Evolutionary conservation across 345 rosid species (phyloP), one percentile per base, ranked within the genome.

Genomic region (Arabidopsis thaliana): DNA sequence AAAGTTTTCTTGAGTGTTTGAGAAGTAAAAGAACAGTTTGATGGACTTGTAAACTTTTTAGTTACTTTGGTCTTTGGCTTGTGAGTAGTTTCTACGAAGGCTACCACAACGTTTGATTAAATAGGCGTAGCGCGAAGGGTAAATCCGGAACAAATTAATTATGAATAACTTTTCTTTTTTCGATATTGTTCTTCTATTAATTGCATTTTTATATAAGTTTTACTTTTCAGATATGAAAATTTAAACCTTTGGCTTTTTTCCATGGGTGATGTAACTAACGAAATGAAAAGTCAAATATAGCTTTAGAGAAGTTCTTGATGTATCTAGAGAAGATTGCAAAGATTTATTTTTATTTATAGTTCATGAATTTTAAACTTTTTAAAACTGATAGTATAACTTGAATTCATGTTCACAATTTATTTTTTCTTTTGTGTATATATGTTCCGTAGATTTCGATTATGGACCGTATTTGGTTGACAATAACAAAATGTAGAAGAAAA

Each of bases 51-150:
- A 2, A 51, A 64, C 2, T 23, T 45, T 45, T 51, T 59, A 42
- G 22, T 42, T 10, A 60, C 14, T 69, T 65, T 1, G 71, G 56
- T 20, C 33, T 74, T 57, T 65, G 42, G 73, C 33, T 75, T 65
- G 46, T 65, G 61, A 41, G 81, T 71, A 57, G 56, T 48, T 16
- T 34, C 40, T 11, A 11, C 6, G 33, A 36, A 64, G 48, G 20
- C 37, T 50, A 53, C 65, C 75, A 69, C n/a, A 52, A 45, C 37
- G 65, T 56, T 25, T 8, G 56, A 5, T 71, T 71, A 71, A 22
- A 71, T 78, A 78, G 72, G 20, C 68, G 8, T 23, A 41, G 34
- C 13, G 71, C 10, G 8, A 65, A 65, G 73, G 81, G 73, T 58
- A 65, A 77, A 63, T 64, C 53, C 45, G 72, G 70, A 77, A 69